Base-by-base conservation (phyloP, 768 basidiomycete species). In the Russula compacta region DNA sequence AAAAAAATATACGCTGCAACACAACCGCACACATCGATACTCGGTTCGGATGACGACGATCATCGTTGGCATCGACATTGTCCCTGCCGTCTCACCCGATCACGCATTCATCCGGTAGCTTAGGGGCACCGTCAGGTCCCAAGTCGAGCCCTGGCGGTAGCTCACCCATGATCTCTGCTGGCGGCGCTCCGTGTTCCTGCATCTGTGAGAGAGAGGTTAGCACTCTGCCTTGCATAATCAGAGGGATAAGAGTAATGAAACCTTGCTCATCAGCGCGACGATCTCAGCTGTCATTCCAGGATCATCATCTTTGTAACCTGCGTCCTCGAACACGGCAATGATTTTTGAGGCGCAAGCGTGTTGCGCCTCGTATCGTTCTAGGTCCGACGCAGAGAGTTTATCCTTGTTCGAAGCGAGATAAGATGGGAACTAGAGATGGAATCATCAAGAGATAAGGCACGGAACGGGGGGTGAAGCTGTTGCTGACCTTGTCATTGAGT, bases 161-260 rank as follows among this genome's bases (percentile, higher is more conserved):
- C 0, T 84, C 81, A 1, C 90, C 92, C 87, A 93, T 92, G 53
- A 93, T 79, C 67, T 90, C 89, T 19, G 81, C 69, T 2, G 92
- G 92, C 0, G 90, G 92, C 4, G 86, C 80, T 6, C 92, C 91
- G 58, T 83, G 78, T 3, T 77, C 75, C 78, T 94, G 91, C 79
- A 94, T 84, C 88, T 91, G 63, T n/a, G 36, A 33, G 49, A 7
- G 33, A 44, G 42, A 60, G 6, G 17, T 57, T 51, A 54, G 32
- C 36, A 12, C 15, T 9, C 44, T 15, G 32, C 4, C 6, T 36
- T 21, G 17, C 15, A 38, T 21, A 19, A n/a, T 39, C 10, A 48
- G 6, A 15, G 56, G 5, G 24, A 24, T 12, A 43, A 15, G 60
- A 19, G 21, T 21, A 9, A 69, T 71, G 70, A 21, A 47, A 89